Percentiles rank a stretch among this genome's conserved stretches.
These are phyloP conservation scores for Trichoderma atrobrunneum DNA, from an alignment of 2,329 filamentous ascomycete species.

Conservation along the genomic window DNA sequence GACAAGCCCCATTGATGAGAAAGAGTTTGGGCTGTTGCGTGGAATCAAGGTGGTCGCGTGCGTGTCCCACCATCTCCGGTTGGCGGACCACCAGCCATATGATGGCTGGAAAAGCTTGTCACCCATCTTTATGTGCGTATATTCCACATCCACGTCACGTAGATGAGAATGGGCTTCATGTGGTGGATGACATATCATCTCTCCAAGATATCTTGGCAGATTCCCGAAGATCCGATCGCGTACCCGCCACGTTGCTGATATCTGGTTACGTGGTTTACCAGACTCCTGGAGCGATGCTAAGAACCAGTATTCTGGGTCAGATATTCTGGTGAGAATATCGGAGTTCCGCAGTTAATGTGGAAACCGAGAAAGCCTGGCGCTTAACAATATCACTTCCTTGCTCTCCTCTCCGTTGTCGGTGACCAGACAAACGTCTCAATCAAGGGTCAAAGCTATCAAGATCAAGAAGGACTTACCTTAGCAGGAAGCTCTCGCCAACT, in stretches of 20 bases:
- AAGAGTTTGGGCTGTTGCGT: not conserved
- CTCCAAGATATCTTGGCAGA: not conserved
- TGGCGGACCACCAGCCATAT: not conserved
- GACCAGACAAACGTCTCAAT: not conserved
- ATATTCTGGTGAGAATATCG: not conserved
- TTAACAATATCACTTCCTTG: not conserved
- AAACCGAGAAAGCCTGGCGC: not conserved
- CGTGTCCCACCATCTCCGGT: not conserved
- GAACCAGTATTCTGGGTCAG: not conserved
- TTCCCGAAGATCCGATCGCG: constrained; percentile 3
- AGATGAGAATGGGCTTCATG: not conserved
- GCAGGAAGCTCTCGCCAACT: not conserved
- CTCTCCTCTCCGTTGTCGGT: not conserved
- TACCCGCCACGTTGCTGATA: not conserved
- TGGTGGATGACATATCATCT: not conserved
- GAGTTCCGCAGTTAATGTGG: not conserved
- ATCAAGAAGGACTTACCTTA: not conserved
- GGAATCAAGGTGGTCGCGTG: not conserved
- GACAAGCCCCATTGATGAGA: not conserved
- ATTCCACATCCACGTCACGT: not conserved
- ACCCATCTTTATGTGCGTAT: not conserved
- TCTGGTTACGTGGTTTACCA: not conserved
- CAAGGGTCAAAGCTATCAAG: not conserved
- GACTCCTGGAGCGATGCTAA: not conserved
- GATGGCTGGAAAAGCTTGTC: not conserved